phyloP scores from a whole-genome alignment of 495 filamentous ascomycete species.

The Aspergillus baeticus region DNA sequence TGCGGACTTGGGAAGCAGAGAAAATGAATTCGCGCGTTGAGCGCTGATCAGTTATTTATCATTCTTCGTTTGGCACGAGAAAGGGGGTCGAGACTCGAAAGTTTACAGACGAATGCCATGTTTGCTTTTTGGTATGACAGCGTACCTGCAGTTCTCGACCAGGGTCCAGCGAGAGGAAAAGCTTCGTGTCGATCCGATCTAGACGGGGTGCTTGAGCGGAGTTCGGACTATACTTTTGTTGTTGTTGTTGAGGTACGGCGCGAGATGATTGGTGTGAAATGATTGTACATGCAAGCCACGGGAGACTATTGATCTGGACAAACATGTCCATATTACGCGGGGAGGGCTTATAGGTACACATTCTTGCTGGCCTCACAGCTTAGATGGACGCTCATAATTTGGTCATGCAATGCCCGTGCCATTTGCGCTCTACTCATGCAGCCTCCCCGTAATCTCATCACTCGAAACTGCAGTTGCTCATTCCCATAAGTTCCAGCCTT shows the following conservation, averaged over 20 bases:
- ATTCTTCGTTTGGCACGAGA: not conserved
- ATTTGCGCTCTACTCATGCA: no score
- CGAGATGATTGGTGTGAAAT: not conserved
- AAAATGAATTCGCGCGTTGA: not conserved
- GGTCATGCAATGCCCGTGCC: no score
- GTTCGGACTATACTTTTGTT: constrained; percentile 1
- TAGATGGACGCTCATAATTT: no score
- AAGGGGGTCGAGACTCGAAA: not conserved
- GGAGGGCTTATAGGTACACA: constrained; percentile 2
- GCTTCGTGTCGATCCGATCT: not conserved
- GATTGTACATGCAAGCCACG: not conserved
- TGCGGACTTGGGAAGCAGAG: not conserved
- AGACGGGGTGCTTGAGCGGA: not conserved
- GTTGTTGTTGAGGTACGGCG: not conserved
- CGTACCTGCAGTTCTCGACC: constrained; percentile 6
- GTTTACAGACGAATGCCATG: not conserved
- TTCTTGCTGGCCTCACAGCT: no score
- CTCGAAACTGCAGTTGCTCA: no score
- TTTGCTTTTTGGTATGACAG: constrained; percentile 10
- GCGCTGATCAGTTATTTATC: not conserved
- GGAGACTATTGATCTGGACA: not conserved
- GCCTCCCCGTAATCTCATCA: no score
- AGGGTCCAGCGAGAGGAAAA: not conserved
- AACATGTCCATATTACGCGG: not conserved
- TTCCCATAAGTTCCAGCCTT: no score